These are phyloP conservation scores for Tolypocladium tundrense DNA, from an alignment of 2,329 filamentous ascomycete species.

Conservation along the genomic window DNA sequence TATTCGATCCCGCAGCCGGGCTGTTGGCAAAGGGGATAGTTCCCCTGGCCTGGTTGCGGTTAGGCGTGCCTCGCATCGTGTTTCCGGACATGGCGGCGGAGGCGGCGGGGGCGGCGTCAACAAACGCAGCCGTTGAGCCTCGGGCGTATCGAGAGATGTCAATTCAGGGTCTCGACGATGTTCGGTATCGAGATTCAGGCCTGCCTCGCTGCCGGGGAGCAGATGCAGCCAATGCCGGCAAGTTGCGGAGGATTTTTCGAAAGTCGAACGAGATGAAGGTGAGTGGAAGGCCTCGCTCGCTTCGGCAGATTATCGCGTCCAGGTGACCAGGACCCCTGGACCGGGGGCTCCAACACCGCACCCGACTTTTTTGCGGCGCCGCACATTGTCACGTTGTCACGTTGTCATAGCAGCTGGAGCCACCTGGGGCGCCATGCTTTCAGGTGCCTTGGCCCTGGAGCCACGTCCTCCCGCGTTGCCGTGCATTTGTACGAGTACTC, in stretches of 20 bases:
- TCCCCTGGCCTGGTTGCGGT: slow-evolving; percentile 46
- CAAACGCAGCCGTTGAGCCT: slow-evolving; percentile 1
- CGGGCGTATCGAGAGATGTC: not conserved
- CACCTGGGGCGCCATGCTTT: not conserved
- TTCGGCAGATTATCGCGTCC: slow-evolving; percentile 4
- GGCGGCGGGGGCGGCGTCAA: slow-evolving; percentile 16
- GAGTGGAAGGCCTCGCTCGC: not conserved
- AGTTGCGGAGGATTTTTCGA: not conserved
- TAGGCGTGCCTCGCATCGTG: slow-evolving; percentile 63
- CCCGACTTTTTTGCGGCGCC: not conserved
- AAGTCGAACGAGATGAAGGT: not conserved
- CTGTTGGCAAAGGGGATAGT: slow-evolving; percentile 51
- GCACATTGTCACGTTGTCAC: not conserved
- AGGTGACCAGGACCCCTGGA: slow-evolving; percentile 1
- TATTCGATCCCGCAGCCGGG: slow-evolving; percentile 47
- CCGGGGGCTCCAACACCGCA: not conserved
- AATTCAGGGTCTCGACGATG: not conserved
- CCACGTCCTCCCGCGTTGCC: not conserved
- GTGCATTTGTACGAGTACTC: not conserved
- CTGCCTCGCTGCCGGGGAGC: not conserved
- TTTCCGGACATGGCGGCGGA: slow-evolving; percentile 41
- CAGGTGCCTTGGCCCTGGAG: not conserved
- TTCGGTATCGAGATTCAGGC: not conserved
- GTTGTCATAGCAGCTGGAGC: slow-evolving; percentile 5
- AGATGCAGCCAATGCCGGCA: not conserved